phyloP scores from a whole-genome alignment of 2,329 filamentous ascomycete species.

The Colletotrichum tofieldiae region DNA sequence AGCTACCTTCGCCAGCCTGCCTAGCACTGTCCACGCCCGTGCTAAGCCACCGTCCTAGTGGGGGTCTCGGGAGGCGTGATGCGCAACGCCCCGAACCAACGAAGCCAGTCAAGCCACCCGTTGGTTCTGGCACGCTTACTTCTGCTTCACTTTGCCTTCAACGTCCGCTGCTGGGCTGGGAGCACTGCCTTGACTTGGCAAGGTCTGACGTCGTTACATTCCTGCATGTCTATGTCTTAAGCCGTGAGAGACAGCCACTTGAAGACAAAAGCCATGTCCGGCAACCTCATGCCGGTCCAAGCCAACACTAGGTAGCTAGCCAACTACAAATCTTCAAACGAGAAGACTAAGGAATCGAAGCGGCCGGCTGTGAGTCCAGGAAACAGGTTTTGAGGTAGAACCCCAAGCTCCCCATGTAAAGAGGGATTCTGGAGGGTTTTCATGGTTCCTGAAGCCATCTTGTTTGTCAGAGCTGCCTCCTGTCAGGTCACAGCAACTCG shows the following conservation, averaged over 20 bases:
- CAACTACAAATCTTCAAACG: neutral
- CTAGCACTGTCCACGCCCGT: neutral
- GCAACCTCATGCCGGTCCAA: neutral
- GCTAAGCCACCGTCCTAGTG: slow-evolving; percentile 31
- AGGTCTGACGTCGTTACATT: slow-evolving; percentile 14
- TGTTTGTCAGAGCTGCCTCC: neutral
- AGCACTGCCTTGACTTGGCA: neutral
- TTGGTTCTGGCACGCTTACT: neutral
- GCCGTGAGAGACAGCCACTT: neutral
- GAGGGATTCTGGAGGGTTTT: neutral
- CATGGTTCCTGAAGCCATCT: neutral
- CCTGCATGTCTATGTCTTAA: neutral
- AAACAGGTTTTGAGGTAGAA: neutral
- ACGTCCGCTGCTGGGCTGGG: neutral
- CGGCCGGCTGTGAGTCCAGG: neutral
- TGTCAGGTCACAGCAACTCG: neutral
- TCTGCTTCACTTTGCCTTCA: neutral
- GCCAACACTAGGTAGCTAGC: slow-evolving; percentile 2
- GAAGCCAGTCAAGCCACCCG: slow-evolving; percentile 18
- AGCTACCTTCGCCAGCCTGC: neutral
- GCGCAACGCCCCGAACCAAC: slow-evolving; percentile 19
- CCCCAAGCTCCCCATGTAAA: neutral
- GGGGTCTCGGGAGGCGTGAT: slow-evolving; percentile 31
- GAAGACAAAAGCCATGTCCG: slow-evolving; percentile 1
- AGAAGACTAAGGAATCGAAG: neutral